Base-by-base conservation (phyloP, 2,329 filamentous ascomycete species). In the Intubia oerlemansii region DNA sequence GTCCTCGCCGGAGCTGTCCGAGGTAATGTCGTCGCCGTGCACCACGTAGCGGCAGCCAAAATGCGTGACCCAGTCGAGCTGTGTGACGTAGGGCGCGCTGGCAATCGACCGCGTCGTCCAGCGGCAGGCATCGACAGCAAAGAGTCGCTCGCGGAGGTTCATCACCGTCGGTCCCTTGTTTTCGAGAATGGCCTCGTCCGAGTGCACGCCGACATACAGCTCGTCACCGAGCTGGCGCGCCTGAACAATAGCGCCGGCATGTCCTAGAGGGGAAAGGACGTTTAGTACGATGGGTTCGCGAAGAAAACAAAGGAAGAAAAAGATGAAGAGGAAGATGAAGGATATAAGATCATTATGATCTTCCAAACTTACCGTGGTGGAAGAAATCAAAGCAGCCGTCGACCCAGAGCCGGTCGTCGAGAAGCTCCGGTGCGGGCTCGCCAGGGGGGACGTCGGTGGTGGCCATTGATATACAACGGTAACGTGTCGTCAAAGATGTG, bases 331-430 rank as follows among this genome's bases (percentile, higher is more conserved):
- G n/a, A n/a, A n/a, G n/a, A n/a, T n/a, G n/a, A n/a, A n/a, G n/a
- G n/a, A n/a, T n/a, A n/a, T n/a, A n/a, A n/a, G n/a, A n/a, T n/a
- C n/a, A n/a, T n/a, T n/a, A n/a, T n/a, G n/a, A n/a, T n/a, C 18
- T 10, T 19, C 11, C 7, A 11, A 17, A 21, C 55, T 39, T 51
- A 81, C 79, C 88, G 49, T 95, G 88, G 50, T 98, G 88, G 54
- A 84, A 90, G 54, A 98, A 98, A 57, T 98, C 88, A 56, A 93
- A 98, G 61, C 88, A 98, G 37, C 88, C 88, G 49, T 98, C 88
- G 16, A 98, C 78, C 90, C 90, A 98, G 44, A 98, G 79, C 39
- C 85, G 72, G 42, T 78, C 70, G 17, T 69, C 64, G 19, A 65
- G 51, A 7, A 69, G 52, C 47, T 63, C 57, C 20, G 59, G 55